Evolutionary conservation across 805 yeast genomes (phyloP), one percentile per base, ranked within the genome.

Genomic region (Candida sakaeoensis): DNA sequence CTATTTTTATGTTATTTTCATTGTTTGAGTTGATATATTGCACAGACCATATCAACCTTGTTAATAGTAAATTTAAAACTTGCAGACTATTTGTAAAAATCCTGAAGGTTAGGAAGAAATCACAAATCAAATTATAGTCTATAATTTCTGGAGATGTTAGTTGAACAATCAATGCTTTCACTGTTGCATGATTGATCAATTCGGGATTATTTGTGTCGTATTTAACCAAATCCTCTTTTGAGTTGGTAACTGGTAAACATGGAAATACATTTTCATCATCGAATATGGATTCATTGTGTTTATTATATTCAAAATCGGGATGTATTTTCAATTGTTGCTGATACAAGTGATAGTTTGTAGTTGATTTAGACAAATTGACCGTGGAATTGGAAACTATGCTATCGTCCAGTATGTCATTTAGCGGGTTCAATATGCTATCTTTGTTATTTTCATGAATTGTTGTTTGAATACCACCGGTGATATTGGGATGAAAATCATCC

Each of bases 31-130:
- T 58, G 40, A 65, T 59, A 45, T 66, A 65, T 43, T 70, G 72
- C 18, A 85, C 59, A 17, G 88, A 77, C 95, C 96, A 87, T 8
- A 77, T 68, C 26, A 88, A 64, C 38, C 97, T 70, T 17, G 81
- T 70, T 17, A 82, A 53, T 24, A 90, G 61, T 24, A 84, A 61
- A 41, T 75, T 74, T 57, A 88, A 62, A 13, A 91, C 69, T 9
- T 77, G 73, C 13, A 64, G 55, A n/a, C 82, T 60, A 13, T 78
- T 64, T 27, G 83, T 64, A 55, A 85, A 89, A 39, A 80, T 72
- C 37, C 98, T 70, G 61, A 78, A 90, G 1, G 95, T 81, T 37
- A 91, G 71, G 57, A 91, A 86, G 58, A 93, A 89, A 63, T 93
- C 97, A 35, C 90, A 77, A 40, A 90, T 65, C 28, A 84, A 71